Evolutionary conservation across 495 filamentous ascomycete genomes (phyloP), one percentile per base, ranked within the genome.

Genomic region (Penicillium crystallinum): DNA sequence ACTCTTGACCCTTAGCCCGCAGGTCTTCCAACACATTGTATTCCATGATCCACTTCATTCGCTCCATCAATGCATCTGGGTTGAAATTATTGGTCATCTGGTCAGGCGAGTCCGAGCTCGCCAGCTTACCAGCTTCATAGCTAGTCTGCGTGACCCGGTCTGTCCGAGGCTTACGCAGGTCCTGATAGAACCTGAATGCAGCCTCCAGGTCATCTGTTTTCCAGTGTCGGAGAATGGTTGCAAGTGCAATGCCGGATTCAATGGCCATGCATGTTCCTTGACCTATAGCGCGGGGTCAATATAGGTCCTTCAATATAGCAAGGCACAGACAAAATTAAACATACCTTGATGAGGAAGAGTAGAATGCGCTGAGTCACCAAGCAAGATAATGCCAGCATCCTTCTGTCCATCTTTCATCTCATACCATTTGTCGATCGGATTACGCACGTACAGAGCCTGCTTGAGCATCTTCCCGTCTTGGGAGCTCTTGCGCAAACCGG

Each of bases 41-140:
- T 43, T 68, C 63, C 63, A 68, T 68, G 34, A 68, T 64, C 64
- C 61, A 67, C 53, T 53, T 64, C 64, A 67, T 67, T 2, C 64
- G 61, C 46, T 65, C 64, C 10, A 17, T 46, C 25, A 67, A 27
- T 29, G 53, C 58, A 10, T 56, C 41, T 1, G 64, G 54, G 19
- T 60, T 67, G 47, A 67, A 62, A 10, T 42, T 57, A 8, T 52
- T 27, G 10, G 56, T 54, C 58, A 67, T 49, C 27, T 58, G 49
- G 27, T 62, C 53, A 4, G 64, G 55, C 0, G 49, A 44, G 21
- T 64, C 64, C 3, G 64, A 59, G 47, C 64, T 67, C n/a, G 61
- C 64, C 6, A 67, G 45, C 56, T 58, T 64, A 9, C 64, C 64
- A 46, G 64, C 61, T 34, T 67, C 64, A 31, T 54, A 59, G 49